Evolutionary conservation across 2,329 filamentous ascomycete genomes (phyloP).

Genomic region (Aureobasidium leucospermi): DNA sequence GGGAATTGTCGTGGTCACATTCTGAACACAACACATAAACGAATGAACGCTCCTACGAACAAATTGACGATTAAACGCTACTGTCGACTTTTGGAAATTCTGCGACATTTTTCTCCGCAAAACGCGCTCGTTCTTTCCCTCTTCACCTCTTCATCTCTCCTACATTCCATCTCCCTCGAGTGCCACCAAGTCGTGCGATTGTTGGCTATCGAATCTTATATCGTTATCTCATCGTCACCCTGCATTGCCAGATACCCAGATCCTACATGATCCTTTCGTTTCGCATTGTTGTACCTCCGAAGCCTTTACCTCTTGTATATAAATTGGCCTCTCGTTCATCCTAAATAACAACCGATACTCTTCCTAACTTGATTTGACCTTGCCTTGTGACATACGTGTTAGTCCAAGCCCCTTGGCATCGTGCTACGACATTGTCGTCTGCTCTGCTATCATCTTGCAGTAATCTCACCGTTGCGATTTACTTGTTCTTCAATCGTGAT

Average conservation of each 20-base stretch:
- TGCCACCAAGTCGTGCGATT: not conserved
- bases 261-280: not conserved
- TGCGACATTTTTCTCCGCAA: not conserved
- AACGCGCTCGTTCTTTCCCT: not conserved
- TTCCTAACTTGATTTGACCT: not conserved
- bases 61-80: not conserved
- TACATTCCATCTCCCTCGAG: not conserved
- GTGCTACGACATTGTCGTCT: too few species aligned
- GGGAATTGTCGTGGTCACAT: conserved; percentile 1
- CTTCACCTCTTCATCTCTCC: too few species aligned
- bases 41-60: not conserved
- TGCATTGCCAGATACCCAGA: not conserved
- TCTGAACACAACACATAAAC: not conserved
- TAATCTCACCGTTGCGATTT: too few species aligned
- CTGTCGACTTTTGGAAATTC: not conserved
- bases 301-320: not conserved
- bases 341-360: not conserved
- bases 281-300: not conserved
- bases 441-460: too few species aligned
- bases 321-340: not conserved
- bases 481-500: too few species aligned
- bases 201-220: not conserved
- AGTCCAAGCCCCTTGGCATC: too few species aligned
- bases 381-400: too few species aligned
- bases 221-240: not conserved